Evolutionary conservation across 2,329 filamentous ascomycete genomes (phyloP).

Genomic region (Sporothrix brasiliensis): DNA sequence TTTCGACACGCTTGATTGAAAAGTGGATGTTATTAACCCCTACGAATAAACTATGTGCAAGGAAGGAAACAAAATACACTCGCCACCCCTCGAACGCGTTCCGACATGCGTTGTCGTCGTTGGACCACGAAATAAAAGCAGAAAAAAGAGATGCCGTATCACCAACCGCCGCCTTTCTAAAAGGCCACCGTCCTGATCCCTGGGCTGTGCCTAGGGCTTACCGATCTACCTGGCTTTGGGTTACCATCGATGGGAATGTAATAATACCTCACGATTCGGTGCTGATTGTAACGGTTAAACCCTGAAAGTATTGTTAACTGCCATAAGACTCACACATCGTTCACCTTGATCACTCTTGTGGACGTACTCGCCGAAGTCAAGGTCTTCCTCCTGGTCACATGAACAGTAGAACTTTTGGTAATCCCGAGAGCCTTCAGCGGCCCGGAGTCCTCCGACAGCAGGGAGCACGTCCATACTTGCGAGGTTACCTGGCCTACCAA

Average conservation of each 20-base stretch:
- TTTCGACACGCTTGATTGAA: too few species aligned
- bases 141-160: background rate
- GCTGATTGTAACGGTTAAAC: background rate
- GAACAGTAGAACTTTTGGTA: background rate
- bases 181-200: background rate
- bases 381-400: background rate
- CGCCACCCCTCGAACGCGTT: background rate
- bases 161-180: background rate
- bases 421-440: background rate
- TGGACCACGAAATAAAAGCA: background rate
- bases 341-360: background rate
- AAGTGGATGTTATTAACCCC: too few species aligned
- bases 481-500: too few species aligned
- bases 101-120: background rate
- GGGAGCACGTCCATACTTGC: background rate
- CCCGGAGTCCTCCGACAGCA: too few species aligned
- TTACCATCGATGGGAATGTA: background rate
- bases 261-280: background rate
- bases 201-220: background rate
- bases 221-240: background rate
- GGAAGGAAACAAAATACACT: background rate
- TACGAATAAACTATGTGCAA: too few species aligned
- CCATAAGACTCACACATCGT: background rate
- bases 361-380: constrained; percentile 16
- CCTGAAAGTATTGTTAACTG: background rate